A percentile compares a stretch with the other conserved stretches of the same genome.
phyloP scores from a whole-genome alignment of 1,139 yeast genomes.

The Lodderomyces jiufengensis region DNA sequence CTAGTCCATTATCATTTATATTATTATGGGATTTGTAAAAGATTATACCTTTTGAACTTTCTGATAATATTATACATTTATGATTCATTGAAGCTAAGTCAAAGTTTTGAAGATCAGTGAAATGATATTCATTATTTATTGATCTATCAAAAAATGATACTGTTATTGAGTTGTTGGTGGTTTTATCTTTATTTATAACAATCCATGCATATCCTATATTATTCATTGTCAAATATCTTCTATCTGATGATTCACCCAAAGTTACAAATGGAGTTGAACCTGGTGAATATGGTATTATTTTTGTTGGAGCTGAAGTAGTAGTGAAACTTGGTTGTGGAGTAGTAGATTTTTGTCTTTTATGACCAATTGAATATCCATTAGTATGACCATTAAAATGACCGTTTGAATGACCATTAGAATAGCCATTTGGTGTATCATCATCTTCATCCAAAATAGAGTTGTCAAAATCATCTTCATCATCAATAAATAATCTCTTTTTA shows the following conservation, averaged over 20 bases:
- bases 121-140: slow-evolving; percentile 78
- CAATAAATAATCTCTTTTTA: slow-evolving; percentile 15
- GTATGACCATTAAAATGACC: too few relatives aligned
- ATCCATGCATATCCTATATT: slow-evolving; percentile 81
- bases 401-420: slow-evolving; percentile 9
- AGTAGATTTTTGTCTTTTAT: slow-evolving; percentile 7
- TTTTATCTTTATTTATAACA: slow-evolving; percentile 42
- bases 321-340: slow-evolving; percentile 1
- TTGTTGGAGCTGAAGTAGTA: neutral
- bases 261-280: slow-evolving; percentile 73
- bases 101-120: slow-evolving; percentile 67
- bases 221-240: slow-evolving; percentile 81
- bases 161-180: slow-evolving; percentile 55
- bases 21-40: slow-evolving; percentile 44
- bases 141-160: slow-evolving; percentile 85
- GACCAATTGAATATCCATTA: too few relatives aligned
- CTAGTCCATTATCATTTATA: slow-evolving; percentile 27
- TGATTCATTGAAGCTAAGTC: slow-evolving; percentile 75
- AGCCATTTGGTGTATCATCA: slow-evolving; percentile 20
- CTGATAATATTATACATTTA: slow-evolving; percentile 63
- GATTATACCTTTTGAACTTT: slow-evolving; percentile 32
- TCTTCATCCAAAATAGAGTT: slow-evolving; percentile 21
- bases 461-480: slow-evolving; percentile 17
- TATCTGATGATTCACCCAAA: slow-evolving; percentile 22
- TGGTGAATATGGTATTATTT: slow-evolving; percentile 51